phyloP scores from a whole-genome alignment of 306 rosid species.

The Vigna hirtella region DNA sequence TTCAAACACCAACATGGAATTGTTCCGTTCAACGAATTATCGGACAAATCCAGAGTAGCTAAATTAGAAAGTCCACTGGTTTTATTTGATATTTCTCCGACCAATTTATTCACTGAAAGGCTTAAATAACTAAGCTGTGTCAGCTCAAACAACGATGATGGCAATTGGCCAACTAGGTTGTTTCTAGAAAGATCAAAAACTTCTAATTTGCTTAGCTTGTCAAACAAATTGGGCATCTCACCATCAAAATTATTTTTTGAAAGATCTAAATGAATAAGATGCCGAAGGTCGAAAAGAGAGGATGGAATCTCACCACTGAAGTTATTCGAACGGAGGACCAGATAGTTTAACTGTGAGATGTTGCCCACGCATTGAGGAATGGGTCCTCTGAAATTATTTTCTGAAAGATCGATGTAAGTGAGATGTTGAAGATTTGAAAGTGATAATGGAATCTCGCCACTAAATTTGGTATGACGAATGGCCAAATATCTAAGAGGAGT shows the following conservation, averaged over 20 bases:
- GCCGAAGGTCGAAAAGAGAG: neutral
- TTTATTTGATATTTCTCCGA: constrained; percentile 7
- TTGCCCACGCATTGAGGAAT: neutral
- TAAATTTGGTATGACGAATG: neutral
- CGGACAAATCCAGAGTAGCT: neutral
- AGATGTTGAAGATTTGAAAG: constrained; percentile 28
- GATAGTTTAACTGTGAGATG: neutral
- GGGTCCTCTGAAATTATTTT: neutral
- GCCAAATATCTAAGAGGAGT: constrained; percentile 1
- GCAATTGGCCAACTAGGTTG: constrained; percentile 25
- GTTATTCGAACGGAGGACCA: neutral
- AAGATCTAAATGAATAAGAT: neutral
- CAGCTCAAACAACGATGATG: constrained; percentile 7
- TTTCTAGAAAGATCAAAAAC: neutral
- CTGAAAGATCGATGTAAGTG: constrained; percentile 5
- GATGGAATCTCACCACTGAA: neutral
- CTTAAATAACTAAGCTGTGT: neutral
- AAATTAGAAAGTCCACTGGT: neutral
- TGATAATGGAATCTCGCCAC: constrained; percentile 31
- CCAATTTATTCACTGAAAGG: neutral
- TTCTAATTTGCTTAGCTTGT: neutral
- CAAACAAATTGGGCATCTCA: too few relatives aligned
- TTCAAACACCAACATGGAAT: constrained; percentile 10
- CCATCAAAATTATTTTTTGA: neutral
- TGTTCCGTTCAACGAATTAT: constrained; percentile 39